A percentile compares a stretch with the other conserved stretches of the same genome.
phyloP scores from a whole-genome alignment of 2,329 filamentous ascomycete species.

The Fusarium haematococcum region DNA sequence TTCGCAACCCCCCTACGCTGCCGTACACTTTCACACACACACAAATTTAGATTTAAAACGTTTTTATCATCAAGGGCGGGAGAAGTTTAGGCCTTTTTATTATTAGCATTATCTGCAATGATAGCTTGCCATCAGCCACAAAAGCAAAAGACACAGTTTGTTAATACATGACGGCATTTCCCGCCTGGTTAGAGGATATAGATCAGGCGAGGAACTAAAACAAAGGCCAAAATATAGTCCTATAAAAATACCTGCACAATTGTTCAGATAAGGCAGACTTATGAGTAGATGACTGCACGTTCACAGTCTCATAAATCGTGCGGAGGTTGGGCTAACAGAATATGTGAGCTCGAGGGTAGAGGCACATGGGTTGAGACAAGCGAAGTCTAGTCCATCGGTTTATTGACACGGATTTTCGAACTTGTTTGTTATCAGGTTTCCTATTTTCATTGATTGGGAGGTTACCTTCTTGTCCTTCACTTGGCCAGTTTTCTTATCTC shows the following conservation, averaged over 20 bases:
- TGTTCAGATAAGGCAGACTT: neutral
- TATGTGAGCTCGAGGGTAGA: neutral
- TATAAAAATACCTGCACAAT: too few species aligned
- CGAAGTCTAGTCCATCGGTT: neutral
- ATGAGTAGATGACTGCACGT: neutral
- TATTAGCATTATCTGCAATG: too few species aligned
- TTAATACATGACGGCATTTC: too few species aligned
- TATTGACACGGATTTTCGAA: neutral
- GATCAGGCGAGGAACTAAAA: neutral
- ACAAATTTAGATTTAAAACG: neutral
- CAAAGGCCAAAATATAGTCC: neutral
- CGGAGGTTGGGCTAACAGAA: neutral
- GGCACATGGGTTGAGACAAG: too few species aligned
- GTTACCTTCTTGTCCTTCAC: neutral
- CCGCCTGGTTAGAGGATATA: neutral
- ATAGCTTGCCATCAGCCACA: too few species aligned
- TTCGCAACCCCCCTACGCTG: slow-evolving; percentile 24
- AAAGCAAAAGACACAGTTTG: too few species aligned
- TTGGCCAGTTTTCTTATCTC: neutral
- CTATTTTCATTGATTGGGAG: neutral
- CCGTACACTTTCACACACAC: slow-evolving; percentile 9
- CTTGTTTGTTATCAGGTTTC: fast-evolving
- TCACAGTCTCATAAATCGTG: neutral
- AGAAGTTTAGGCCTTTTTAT: neutral
- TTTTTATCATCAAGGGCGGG: neutral